Evolutionary conservation across 371 early-diverging fungal genomes (phyloP), one percentile per base, ranked within the genome.

Genomic region (Mucor lusitanicus): DNA sequence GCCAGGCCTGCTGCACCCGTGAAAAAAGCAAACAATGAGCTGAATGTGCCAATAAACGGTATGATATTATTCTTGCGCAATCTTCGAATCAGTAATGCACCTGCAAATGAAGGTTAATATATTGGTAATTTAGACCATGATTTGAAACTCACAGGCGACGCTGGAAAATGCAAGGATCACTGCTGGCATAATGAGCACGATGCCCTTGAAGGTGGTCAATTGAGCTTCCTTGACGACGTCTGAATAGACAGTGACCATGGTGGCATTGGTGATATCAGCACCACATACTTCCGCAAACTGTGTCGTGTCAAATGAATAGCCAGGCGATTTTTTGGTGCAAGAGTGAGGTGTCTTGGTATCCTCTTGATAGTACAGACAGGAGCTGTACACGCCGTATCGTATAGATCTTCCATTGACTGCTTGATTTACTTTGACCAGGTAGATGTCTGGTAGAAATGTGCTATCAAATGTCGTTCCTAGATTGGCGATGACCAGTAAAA

Each of bases 331-430:
- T 6, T 25, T 12, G 27, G 54, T 27, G 21, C 54, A 54, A 19
- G 28, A 63, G 11, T 48, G 48, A 0, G 50, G 32, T 28, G 46
- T 21, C 23, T 72, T 58, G 23, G 35, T 25, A 19, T 30, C 44
- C 23, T 48, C 63, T 15, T 67, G 46, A 35, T 73, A 63, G 32
- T 73, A 79, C 6, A 76, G 21, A 30, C 80, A 79, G 6, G 80
- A 79, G 30, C 55, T 72, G 25, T 76, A 79, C 27, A 76, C 55
- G 35, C 80, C 80, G 32, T 79, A 79, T 67, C 75, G 69, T 50
- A 79, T 72, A 2, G 70, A 70, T 62, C 68, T 46, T 1, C 62
- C 61, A 2, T 68, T 79, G 15, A 65, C 63, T 25, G 77, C 67
- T 55, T 76, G 66, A 25, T 57, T 63, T 3, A 71, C 44, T 61